Evolutionary conservation across 2,329 filamentous ascomycete genomes (phyloP), one percentile per base, ranked within the genome.

Genomic region (Harringtonia lauricola): DNA sequence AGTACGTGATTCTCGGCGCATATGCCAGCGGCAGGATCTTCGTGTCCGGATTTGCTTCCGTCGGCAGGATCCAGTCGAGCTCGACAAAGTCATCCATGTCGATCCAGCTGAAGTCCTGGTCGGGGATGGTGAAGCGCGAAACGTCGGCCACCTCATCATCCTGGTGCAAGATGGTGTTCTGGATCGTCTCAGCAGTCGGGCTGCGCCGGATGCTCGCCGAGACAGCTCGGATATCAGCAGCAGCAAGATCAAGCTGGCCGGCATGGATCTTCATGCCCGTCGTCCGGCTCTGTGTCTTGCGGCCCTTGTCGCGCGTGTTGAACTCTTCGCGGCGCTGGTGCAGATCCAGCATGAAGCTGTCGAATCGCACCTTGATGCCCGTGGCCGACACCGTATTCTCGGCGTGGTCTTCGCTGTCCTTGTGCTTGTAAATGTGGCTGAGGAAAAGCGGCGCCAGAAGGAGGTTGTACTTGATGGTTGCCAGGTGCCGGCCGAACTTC

Each of bases 11-110:
- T 2, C 92, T 79, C n/a, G 92, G 94, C 18, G 90, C 86, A 55
- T 82, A 96, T 0, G 86, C 89, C 9, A 98, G 72, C 0, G 94
- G 94, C 43, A 98, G 64, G 37, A 98, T 98, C 60, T 92, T 89
- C 1, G 90, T 96, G 52, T 94, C 83, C 1, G 90, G 89, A 52
- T 95, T 94, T 28, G 83, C 79, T 57, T 94, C 86, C 14, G 86
- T 83, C 1, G 90, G 90, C 21, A 95, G 65, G 43, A 95, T 89
- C 90, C 90, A 96, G 59, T 95, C 94, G 19, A 98, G 68, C 60
- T 98, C 92, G 26, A 98, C 89, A 62, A 98, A 98, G 59, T 98
- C 92, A 58, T 98, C 92, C 88, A 98, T 96, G 57, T 98, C 92
- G 49, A 98, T 89, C 92, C 92, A 98, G 44, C 83, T 88, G 52